Percentiles rank a stretch among this genome's conserved stretches.
Evolutionary conservation across 1,139 yeast genomes (phyloP).

Genomic region (Protomyces gravidus): DNA sequence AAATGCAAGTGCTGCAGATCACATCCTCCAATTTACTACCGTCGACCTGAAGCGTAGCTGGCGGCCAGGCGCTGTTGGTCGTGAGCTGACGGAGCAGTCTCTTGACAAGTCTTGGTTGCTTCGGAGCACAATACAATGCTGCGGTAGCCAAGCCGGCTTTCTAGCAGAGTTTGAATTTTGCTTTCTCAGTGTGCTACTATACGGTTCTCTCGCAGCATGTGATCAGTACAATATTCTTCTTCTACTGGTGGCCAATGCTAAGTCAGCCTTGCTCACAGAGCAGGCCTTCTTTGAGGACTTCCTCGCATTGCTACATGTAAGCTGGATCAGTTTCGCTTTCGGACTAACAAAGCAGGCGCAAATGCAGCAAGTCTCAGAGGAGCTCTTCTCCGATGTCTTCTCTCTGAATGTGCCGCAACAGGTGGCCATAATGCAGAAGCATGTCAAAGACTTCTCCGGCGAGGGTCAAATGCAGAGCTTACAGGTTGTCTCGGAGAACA

Average conservation of each 20-base stretch:
- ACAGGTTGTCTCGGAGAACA: not conserved
- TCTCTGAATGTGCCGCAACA: conserved; percentile 11
- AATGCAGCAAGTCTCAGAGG: conserved; percentile 17
- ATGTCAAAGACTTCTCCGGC: conserved; percentile 2
- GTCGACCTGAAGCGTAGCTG: conserved; percentile 43
- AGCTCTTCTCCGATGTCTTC: conserved; percentile 13
- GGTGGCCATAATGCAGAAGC: not conserved
- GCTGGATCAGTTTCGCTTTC: not conserved
- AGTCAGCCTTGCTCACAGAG: not conserved
- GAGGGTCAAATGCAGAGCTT: not conserved
- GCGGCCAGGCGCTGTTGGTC: conserved; percentile 41
- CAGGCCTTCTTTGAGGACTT: not conserved
- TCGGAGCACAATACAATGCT: conserved; percentile 36
- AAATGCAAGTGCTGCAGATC: conserved; percentile 31
- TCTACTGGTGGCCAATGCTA: conserved; percentile 36
- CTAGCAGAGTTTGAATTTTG: conserved; percentile 47
- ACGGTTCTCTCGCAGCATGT: conserved; percentile 49
- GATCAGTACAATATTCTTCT: conserved; percentile 47
- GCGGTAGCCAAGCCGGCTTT: conserved; percentile 31
- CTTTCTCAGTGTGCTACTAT: conserved; percentile 42
- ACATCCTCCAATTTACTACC: conserved; percentile 41
- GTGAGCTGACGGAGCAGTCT: conserved; percentile 43
- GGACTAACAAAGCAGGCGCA: conserved; percentile 11
- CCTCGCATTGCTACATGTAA: conserved; percentile 7
- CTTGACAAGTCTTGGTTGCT: conserved; percentile 49